phyloP scores from a whole-genome alignment of 768 basidiomycete genomes.

The Butyriboletus loyo region DNA sequence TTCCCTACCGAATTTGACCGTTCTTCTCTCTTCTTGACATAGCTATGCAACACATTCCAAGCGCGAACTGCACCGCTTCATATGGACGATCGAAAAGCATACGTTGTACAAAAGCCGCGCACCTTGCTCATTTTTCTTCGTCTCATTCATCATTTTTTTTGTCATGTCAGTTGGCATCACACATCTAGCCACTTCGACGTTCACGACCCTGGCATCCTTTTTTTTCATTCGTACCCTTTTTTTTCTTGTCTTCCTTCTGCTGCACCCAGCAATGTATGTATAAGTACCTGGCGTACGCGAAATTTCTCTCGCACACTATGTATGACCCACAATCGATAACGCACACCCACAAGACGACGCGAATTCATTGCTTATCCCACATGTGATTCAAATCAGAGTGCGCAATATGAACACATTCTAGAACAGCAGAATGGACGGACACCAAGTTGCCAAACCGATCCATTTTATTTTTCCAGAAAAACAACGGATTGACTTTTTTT shows the following conservation, averaged over 20 bases:
- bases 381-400: not conserved
- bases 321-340: slow-evolving; percentile 13
- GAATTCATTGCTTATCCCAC: slow-evolving; percentile 3
- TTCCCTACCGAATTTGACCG: slow-evolving; percentile 6
- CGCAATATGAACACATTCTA: not conserved
- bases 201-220: slow-evolving; percentile 16
- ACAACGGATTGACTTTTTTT: no score
- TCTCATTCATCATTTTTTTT: slow-evolving; percentile 9
- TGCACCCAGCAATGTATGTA: slow-evolving; percentile 28
- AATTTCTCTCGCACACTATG: slow-evolving; percentile 18
- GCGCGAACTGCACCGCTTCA: slow-evolving; percentile 4
- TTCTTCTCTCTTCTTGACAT: not conserved
- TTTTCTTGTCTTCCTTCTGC: slow-evolving; percentile 1
- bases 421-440: slow-evolving; percentile 3
- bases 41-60: slow-evolving; percentile 1
- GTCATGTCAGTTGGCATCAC: slow-evolving; percentile 17
- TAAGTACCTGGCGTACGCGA: slow-evolving; percentile 34
- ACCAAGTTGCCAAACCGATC: no score
- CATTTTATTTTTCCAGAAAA: no score
- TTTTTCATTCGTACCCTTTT: slow-evolving; percentile 5
- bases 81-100: slow-evolving; percentile 21
- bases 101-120: slow-evolving; percentile 21
- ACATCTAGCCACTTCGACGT: slow-evolving; percentile 30
- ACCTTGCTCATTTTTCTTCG: slow-evolving; percentile 6
- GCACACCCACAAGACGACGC: not conserved